Conservation (phyloP, 768 basidiomycete species). For the Daedalea quercina region DNA sequence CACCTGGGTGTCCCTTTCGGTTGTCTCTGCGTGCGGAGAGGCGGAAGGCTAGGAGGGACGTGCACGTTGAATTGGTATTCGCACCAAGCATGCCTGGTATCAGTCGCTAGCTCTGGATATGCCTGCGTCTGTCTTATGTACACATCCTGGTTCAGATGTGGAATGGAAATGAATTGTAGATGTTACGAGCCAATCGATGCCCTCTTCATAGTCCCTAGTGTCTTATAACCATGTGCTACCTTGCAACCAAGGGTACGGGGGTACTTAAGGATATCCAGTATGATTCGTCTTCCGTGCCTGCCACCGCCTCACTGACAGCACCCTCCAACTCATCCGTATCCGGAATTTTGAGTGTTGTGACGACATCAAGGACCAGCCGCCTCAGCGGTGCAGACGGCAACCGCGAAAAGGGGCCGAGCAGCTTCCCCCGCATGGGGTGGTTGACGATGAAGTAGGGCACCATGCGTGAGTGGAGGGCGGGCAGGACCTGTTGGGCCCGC, state of each 20-base stretch:
- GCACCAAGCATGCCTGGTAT: conserved; percentile 3
- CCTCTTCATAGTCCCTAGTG: too few relatives aligned
- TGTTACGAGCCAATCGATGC: too few relatives aligned
- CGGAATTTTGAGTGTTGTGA: conserved; percentile 19
- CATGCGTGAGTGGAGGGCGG: conserved; percentile 50
- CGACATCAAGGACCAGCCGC: conserved; percentile 61
- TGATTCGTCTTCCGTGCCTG: conserved; percentile 10
- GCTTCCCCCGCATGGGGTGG: conserved; percentile 67
- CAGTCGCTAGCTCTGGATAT: conserved; percentile 11
- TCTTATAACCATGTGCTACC: too few relatives aligned
- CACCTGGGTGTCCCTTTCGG: conserved; percentile 16
- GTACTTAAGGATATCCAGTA: conserved; percentile 14
- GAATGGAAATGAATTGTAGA: neutral
- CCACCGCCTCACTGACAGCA: conserved; percentile 17
- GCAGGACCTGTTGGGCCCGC: conserved; percentile 33
- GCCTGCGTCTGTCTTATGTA: conserved; percentile 8
- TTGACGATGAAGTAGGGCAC: conserved; percentile 74
- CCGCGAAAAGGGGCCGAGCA: conserved; percentile 74
- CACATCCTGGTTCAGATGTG: conserved; percentile 2
- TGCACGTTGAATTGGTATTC: neutral
- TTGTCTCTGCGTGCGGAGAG: conserved; percentile 22
- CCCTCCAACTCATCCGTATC: conserved; percentile 8
- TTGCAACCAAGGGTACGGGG: neutral
- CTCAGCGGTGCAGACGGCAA: conserved; percentile 44
- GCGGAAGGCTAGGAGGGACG: conserved; percentile 20